Conservation (phyloP, 2,329 filamentous ascomycete genomes). For the Endothia cerciana region DNA sequence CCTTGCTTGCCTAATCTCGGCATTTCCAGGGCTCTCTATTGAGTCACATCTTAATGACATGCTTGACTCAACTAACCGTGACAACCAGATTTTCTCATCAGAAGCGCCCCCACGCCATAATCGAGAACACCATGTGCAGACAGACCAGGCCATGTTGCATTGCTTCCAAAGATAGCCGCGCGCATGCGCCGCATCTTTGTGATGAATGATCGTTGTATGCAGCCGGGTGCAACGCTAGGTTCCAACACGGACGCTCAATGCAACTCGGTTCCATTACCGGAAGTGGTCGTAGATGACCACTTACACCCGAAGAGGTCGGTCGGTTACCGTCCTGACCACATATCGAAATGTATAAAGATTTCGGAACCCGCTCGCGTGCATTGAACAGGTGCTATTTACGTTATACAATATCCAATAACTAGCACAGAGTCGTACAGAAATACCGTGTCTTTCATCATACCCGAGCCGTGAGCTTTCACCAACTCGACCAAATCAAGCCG, state of each 20-base stretch:
- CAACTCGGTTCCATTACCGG: background rate
- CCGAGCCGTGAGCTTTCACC: background rate
- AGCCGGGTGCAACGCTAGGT: background rate
- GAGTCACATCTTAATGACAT: too few species aligned
- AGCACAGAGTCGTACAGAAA: background rate
- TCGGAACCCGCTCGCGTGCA: too few species aligned
- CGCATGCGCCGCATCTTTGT: slow-evolving; percentile 1
- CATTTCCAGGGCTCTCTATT: too few species aligned
- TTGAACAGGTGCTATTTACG: too few species aligned
- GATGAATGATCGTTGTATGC: background rate
- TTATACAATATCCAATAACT: too few species aligned
- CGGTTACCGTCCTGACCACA: background rate
- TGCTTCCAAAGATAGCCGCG: background rate
- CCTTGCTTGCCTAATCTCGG: too few species aligned
- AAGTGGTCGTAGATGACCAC: background rate
- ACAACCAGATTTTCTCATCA: background rate
- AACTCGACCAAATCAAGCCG: background rate
- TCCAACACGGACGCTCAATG: background rate
- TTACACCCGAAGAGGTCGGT: background rate
- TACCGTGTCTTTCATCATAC: background rate
- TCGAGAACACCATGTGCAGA: background rate
- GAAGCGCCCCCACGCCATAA: background rate
- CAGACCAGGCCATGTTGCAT: background rate
- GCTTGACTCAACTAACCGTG: background rate
- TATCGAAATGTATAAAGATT: background rate